phyloP scores from a whole-genome alignment of 2,329 filamentous ascomycete species.

The Sporothrix globosa region DNA sequence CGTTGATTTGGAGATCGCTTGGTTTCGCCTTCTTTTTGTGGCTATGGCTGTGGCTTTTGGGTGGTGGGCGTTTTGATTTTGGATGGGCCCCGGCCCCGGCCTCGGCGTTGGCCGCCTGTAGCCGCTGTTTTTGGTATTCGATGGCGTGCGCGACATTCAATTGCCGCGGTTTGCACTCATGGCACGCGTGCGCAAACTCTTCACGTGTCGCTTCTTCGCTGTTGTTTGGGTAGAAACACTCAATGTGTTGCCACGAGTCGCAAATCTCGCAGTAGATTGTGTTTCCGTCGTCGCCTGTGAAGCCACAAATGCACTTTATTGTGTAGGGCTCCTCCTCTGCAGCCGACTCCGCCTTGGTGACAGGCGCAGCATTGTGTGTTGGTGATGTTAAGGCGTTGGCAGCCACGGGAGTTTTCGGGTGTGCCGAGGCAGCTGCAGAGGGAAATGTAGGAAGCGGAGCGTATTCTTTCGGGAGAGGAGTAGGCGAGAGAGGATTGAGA shows the following conservation, averaged over 20 bases:
- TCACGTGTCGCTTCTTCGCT: conserved; percentile 71
- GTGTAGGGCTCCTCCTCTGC: conserved; percentile 84
- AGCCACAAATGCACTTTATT: conserved; percentile 97
- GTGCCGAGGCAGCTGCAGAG: neutral
- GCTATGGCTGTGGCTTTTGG: conserved; percentile 65
- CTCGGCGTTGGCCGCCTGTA: conserved; percentile 51
- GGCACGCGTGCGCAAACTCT: conserved; percentile 80
- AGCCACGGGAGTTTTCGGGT: conserved; percentile 37
- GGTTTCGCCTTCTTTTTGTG: conserved; percentile 89
- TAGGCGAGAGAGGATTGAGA: conserved; percentile 41
- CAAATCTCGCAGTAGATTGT: conserved; percentile 96
- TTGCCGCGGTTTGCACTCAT: conserved; percentile 78
- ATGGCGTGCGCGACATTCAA: conserved; percentile 75
- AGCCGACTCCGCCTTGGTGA: conserved; percentile 53
- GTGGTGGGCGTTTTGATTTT: conserved; percentile 71
- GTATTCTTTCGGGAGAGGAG: conserved; percentile 11
- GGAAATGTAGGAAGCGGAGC: conserved; percentile 30
- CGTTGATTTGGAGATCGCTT: conserved; percentile 66
- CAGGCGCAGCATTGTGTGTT: conserved; percentile 45
- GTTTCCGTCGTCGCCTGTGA: conserved; percentile 91
- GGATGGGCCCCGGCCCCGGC: conserved; percentile 57
- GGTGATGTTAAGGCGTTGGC: neutral
- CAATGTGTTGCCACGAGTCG: conserved; percentile 97
- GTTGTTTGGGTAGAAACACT: conserved; percentile 85
- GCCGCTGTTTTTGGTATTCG: conserved; percentile 68